These are phyloP conservation scores for Penicillium canariense DNA, from an alignment of 495 filamentous ascomycete species.

Conservation along the genomic window DNA sequence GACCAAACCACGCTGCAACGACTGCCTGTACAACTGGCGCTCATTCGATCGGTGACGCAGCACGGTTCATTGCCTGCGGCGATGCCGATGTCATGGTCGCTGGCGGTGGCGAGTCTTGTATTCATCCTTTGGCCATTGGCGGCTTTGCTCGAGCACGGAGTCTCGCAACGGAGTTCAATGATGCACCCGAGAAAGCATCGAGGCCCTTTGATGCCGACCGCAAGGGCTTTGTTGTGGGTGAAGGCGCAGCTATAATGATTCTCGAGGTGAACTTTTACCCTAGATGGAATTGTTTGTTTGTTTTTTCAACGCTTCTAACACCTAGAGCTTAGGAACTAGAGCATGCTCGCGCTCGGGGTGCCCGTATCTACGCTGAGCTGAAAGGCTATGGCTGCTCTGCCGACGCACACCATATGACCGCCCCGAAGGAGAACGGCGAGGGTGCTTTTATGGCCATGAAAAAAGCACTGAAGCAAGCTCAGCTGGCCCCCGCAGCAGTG, in stretches of 20 bases:
- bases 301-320: no score
- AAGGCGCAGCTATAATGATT: slow-evolving; percentile 84
- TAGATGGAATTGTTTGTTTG: neutral
- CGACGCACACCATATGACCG: slow-evolving; percentile 91
- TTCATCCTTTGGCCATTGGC: slow-evolving; percentile 88
- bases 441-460: slow-evolving; percentile 86
- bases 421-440: slow-evolving; percentile 74
- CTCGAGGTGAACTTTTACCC: slow-evolving; percentile 54
- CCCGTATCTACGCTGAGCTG: slow-evolving; percentile 84
- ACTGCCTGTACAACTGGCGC: slow-evolving; percentile 96
- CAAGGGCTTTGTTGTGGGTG: slow-evolving; percentile 86
- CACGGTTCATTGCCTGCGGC: slow-evolving; percentile 82
- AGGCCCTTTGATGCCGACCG: slow-evolving; percentile 85
- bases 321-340: slow-evolving; percentile 64
- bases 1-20: slow-evolving; percentile 86
- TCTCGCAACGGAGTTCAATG: slow-evolving; percentile 76
- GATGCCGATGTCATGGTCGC: slow-evolving; percentile 95
- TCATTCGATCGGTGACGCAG: slow-evolving; percentile 90
- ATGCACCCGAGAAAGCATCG: slow-evolving; percentile 68
- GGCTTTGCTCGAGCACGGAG: slow-evolving; percentile 88
- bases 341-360: slow-evolving; percentile 77
- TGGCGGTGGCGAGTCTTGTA: slow-evolving; percentile 91
- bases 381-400: slow-evolving; percentile 83
- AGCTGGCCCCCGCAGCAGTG: slow-evolving; percentile 62
- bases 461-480: slow-evolving; percentile 72